Base-by-base conservation (phyloP, 345 rosid species). In the Dipteronia sinensis region DNA sequence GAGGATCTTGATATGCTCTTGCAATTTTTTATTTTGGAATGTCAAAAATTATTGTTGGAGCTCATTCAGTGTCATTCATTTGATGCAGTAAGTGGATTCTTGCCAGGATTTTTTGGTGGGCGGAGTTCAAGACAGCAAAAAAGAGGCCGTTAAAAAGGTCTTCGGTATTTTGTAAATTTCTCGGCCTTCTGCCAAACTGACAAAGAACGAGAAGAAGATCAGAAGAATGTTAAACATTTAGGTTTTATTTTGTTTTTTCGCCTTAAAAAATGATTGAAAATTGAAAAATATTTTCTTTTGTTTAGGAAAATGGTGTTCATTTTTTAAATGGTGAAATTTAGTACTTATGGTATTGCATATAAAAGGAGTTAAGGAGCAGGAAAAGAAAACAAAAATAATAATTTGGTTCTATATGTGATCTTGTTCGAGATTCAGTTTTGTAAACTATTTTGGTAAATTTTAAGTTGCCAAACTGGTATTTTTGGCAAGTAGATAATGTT, bases 161-260 rank as follows among this genome's bases (percentile, higher is more conserved):
- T 1, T 42, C 19, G 25, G 22, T 19, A 23, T 34, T 65, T n/a
- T 73, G 77, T 67, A 72, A 72, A 81, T 81, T 77, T 81, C 63
- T 51, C 49, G 69, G 71, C 44, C 67, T 75, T 67, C 65, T 67
- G 63, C 56, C 73, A 40, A 5, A 6, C 44, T 44, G 29, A 78
- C 53, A 71, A 65, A 72, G 58, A 13, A 77, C 40, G 62, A 56
- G 64, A 51, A 27, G 64, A 34, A 67, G 27, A 76, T 42, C 47
- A 7, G 34, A 46, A 69, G 66, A 19, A 19, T 58, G n/a, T 1
- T 47, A 29, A 65, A 15, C 70, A 10, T 13, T 19, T 46, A 65
- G 71, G 47, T 46, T 64, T 49, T 17, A 19, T 25, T 17, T 17
- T 27, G 19, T 10, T 7, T 62, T 40, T 17, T 42, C 23, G 25